Evolutionary conservation across 2,329 filamentous ascomycete species (phyloP), one percentile per base, ranked within the genome.

Genomic region (Verticillium nonalfalfae): DNA sequence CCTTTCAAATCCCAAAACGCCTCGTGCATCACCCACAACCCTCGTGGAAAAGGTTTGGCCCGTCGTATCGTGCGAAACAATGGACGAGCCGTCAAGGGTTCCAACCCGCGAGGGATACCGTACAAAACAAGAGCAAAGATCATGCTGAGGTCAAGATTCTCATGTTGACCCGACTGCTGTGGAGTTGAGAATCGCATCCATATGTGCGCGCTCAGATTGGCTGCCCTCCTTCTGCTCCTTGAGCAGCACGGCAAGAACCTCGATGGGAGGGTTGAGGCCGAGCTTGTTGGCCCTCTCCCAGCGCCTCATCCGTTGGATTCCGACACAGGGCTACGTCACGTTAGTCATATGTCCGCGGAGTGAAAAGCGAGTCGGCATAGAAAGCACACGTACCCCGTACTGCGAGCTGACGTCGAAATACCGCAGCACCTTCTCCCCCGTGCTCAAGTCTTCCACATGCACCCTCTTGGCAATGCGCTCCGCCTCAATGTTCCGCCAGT

Each of bases 391-490:
- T 85, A 96, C 93, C 61, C 95, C 95, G 73, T 91, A 99, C 70
- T 97, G 91, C 63, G 85, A 91, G 70, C 89, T 95, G 66, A 96
- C 89, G 73, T 99, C 95, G 76, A 95, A 99, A 73, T 97, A 91
- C 65, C 94, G 82, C 69, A 98, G 75, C 33, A 98, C 86, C 79
- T 94, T 97, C 81, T 98, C 93, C 61, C 89, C 82, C 56, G 90
- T 67, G 11, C 80, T 83, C 67, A 98, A 72, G 2, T 81, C 88
- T 68, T 88, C 75, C 75, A 96, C 92, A 70, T 98, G 95, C 39
- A 96, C 87, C 68, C 89, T 79, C 52, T 85, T 84, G 18, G 90
- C 85, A 62, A 81, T 82, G 67, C 91, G 82, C 68, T 86, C 81
- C 50, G 79, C 78, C 78, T 97, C 91, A 66, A 94, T 85, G 11